Evolutionary conservation across 352 stramenopile genomes (phyloP), one percentile per base, ranked within the genome.

Genomic region (Sclerospora graminicola): DNA sequence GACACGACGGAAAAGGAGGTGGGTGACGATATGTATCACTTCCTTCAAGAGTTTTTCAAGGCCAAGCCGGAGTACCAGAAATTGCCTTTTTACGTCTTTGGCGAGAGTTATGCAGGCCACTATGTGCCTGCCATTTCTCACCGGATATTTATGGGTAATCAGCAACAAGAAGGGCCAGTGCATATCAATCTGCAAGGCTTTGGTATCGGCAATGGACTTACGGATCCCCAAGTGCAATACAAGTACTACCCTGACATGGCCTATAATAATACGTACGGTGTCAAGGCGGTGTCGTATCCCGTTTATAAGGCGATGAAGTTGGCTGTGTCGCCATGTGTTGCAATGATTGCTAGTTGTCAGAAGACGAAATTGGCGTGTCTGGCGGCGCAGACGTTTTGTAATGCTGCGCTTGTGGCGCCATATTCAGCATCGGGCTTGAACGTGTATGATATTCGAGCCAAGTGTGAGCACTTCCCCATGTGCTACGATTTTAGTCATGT

Each of bases 191-290:
- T 98, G 8, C 63, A 82, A 51, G 95, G 95, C 26, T 74, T 98
- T 35, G 90, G 80, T 29, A 95, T 99, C 50, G 95, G 95, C 28
- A 98, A 99, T 63, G 95, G 95, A 0, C 66, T 98, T 2, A 98
- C 93, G 5, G 69, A 96, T 49, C 90, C 94, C 1, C 63, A 95
- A 39, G 75, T 95, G 26, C 95, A 98, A 59, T 78, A 81, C 66
- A 66, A 78, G 48, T 77, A 78, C 51, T 78, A 76, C 59, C 66
- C 62, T 2, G 66, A 95, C 34, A 95, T 96, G 82, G 86, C 80
- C n/a, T 88, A 91, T 59, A 94, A 95, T 60, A 94, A 94, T 51
- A 79, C 75, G 35, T 92, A 94, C 55, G 56, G 72, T 10, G 63
- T 94, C 44, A 78, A 89, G 50, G 61, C 68, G 11, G 47, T 87